Conservation (phyloP, 1,139 yeast species). For the Geotrichum carabidarum region DNA sequence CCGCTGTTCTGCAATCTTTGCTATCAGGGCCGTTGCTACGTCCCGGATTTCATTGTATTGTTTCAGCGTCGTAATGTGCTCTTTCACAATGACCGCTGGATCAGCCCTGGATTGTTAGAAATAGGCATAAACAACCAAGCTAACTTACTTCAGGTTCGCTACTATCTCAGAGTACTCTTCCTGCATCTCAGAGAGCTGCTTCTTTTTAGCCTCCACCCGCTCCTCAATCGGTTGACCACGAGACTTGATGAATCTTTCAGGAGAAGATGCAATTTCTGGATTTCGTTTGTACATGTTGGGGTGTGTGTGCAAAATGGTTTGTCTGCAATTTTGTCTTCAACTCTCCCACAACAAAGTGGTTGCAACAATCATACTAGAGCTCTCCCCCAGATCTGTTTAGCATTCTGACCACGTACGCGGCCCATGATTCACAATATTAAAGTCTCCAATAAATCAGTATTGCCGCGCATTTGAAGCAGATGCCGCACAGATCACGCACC, state of each 20-base stretch:
- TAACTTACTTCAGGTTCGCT: slow-evolving; percentile 10
- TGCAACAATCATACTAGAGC: no score
- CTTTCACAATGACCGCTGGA: slow-evolving; percentile 15
- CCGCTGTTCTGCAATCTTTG: slow-evolving; percentile 19
- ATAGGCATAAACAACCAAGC: background rate
- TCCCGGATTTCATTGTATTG: slow-evolving; percentile 19
- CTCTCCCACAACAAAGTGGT: no score
- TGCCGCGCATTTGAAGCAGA: no score
- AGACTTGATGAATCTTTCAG: slow-evolving; percentile 1
- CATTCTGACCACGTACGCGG: no score
- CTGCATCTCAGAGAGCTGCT: slow-evolving; percentile 10
- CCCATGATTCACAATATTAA: no score
- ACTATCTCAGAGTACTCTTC: slow-evolving; percentile 9
- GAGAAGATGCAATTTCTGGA: background rate
- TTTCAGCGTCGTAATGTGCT: slow-evolving; percentile 15
- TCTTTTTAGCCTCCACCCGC: slow-evolving; percentile 2
- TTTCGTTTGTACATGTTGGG: background rate
- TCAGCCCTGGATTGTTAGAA: slow-evolving; percentile 1
- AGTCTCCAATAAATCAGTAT: no score
- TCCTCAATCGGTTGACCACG: slow-evolving; percentile 1
- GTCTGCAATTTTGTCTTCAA: no score
- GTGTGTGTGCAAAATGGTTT: background rate
- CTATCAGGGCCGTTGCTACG: slow-evolving; percentile 14
- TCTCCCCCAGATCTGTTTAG: no score
- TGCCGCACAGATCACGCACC: no score